Percentiles rank a stretch among this genome's conserved stretches.
phyloP scores from a whole-genome alignment of 2,329 filamentous ascomycete species.

The Penicillium sp. region DNA sequence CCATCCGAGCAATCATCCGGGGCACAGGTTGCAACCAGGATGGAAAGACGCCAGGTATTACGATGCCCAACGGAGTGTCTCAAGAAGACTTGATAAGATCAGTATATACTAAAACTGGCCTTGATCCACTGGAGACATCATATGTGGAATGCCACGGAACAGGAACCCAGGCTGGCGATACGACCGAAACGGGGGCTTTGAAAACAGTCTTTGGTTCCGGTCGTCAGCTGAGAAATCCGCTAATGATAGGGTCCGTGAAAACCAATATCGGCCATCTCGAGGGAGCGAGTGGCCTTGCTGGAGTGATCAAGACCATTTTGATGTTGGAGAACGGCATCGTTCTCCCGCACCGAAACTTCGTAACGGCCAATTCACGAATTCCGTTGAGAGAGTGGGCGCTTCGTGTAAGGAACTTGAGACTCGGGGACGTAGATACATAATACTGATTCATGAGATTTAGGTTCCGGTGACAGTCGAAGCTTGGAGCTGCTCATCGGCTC shows the following conservation, averaged over 20 bases:
- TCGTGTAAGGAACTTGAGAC: not conserved
- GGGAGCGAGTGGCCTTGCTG: not conserved
- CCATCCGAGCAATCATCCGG: not conserved
- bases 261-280: not conserved
- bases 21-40: not conserved
- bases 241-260: not conserved
- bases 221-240: too few species aligned
- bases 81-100: not conserved
- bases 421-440: too few species aligned
- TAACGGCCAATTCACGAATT: not conserved
- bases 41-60: conserved; percentile 1
- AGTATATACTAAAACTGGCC: not conserved
- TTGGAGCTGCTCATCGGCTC: not conserved
- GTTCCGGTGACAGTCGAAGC: not conserved
- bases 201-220: not conserved
- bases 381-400: not conserved
- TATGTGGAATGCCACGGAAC: conserved; percentile 10
- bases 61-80: not conserved
- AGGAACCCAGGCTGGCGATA: conserved; percentile 6
- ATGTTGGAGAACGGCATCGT: not conserved
- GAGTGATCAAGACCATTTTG: not conserved
- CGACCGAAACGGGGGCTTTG: not conserved
- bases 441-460: not conserved
- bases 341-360: not conserved
- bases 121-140: not conserved